These are phyloP conservation scores for Collybia nuda DNA, from an alignment of 768 basidiomycete genomes.

Conservation along the genomic window DNA sequence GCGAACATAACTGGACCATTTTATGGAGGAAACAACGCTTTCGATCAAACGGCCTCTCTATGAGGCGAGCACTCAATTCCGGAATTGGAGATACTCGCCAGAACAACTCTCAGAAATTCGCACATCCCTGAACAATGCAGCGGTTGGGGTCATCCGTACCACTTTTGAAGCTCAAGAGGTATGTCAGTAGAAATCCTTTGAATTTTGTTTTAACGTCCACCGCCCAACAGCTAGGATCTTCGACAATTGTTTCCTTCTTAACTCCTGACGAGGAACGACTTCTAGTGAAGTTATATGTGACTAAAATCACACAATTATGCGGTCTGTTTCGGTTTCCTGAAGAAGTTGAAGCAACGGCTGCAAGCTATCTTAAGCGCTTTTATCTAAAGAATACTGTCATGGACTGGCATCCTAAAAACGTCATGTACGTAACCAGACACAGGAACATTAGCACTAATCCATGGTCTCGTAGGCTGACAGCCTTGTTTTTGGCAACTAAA, in stretches of 20 bases:
- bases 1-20: too few species aligned
- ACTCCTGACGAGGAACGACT: slow-evolving; percentile 80
- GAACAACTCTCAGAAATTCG: slow-evolving; percentile 63
- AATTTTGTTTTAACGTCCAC: slow-evolving; percentile 18
- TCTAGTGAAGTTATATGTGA: slow-evolving; percentile 86
- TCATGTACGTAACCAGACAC: slow-evolving; percentile 66
- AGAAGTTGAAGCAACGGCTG: slow-evolving; percentile 90
- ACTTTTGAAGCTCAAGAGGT: slow-evolving; percentile 85
- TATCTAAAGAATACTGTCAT: slow-evolving; percentile 98
- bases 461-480: slow-evolving; percentile 71
- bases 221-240: slow-evolving; percentile 63
- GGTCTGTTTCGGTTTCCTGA: slow-evolving; percentile 86
- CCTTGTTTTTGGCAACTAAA: slow-evolving; percentile 93
- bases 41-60: slow-evolving; percentile 51
- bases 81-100: slow-evolving; percentile 86
- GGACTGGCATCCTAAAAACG: slow-evolving; percentile 99
- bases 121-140: slow-evolving; percentile 66
- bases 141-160: slow-evolving; percentile 72
- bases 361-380: slow-evolving; percentile 92
- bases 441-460: slow-evolving; percentile 2
- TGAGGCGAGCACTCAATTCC: slow-evolving; percentile 78
- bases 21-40: not conserved
- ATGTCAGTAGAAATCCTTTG: slow-evolving; percentile 19
- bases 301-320: slow-evolving; percentile 84
- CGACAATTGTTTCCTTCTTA: slow-evolving; percentile 71